Percentiles rank a stretch among this genome's conserved stretches.
Conservation (phyloP, 2,329 filamentous ascomycete genomes). For the Aureobasidium sp. region DNA sequence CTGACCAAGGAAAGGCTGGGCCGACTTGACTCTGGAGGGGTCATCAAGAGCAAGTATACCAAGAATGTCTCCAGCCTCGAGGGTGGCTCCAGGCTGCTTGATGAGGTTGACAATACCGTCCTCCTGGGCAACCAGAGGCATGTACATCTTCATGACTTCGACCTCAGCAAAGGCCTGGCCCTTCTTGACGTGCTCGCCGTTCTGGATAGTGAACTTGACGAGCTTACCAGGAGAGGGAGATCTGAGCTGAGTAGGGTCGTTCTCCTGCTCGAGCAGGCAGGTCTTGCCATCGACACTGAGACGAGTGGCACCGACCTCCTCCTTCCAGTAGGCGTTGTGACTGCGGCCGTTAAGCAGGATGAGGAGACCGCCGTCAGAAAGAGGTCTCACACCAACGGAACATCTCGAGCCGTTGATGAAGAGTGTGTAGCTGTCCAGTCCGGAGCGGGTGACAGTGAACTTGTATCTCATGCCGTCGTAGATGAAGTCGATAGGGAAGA, state of each 20-base stretch:
- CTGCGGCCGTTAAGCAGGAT: slow-evolving; percentile 85
- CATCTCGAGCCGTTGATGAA: slow-evolving; percentile 99
- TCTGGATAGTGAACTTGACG: slow-evolving; percentile 95
- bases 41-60: slow-evolving; percentile 94
- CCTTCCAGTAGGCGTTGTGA: slow-evolving; percentile 99
- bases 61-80: slow-evolving; percentile 97
- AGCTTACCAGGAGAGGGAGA: slow-evolving; percentile 95
- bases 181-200: slow-evolving; percentile 84
- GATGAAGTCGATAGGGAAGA: slow-evolving; percentile 97
- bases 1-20: slow-evolving; percentile 85
- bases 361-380: slow-evolving; percentile 89
- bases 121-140: slow-evolving; percentile 91
- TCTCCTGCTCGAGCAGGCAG: slow-evolving; percentile 95
- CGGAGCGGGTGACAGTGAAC: slow-evolving; percentile 92
- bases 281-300: slow-evolving; percentile 97
- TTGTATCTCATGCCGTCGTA: slow-evolving; percentile 96
- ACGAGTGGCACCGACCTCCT: slow-evolving; percentile 92
- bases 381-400: slow-evolving; percentile 81
- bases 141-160: slow-evolving; percentile 99
- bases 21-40: slow-evolving; percentile 92
- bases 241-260: slow-evolving; percentile 93
- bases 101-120: slow-evolving; percentile 96
- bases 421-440: slow-evolving; percentile 87
- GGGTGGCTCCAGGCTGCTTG: slow-evolving; percentile 96
- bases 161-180: slow-evolving; percentile 94